Base-by-base conservation (phyloP, 495 filamentous ascomycete species). In the Letharia lupina region DNA sequence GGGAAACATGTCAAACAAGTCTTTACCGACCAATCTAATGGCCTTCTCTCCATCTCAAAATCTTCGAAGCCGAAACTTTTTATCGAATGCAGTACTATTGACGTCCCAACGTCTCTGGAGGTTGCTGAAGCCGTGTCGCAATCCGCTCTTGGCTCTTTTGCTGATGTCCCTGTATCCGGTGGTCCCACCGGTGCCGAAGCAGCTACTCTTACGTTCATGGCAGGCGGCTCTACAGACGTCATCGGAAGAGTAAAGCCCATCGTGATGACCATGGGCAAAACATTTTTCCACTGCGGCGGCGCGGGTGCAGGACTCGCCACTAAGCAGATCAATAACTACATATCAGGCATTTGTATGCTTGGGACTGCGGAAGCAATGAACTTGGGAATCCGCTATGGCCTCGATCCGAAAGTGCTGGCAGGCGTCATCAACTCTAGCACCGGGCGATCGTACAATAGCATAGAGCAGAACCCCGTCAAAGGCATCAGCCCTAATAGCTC, bases 1-100 rank as follows among this genome's bases (percentile, higher is more conserved):
- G 60, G 39, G 18, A 61, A 18, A 23, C 60, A 61, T 61, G 60
- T 61, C 37, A 61, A 61, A 42, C 39, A 61, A 12, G n/a, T 61
- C 15, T 61, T 61, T 16, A 40, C 44, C 39, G 44, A 61, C 37
- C 40, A 28, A 5, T 15, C 23, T 40, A 61, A n/a, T 12, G 60
- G 60, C 10, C 44, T 61, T 18, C 60, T 61, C 44, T 40, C 60
- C 60, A 42, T 31, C 28, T 31, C 40, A 42, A 20, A n/a, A n/a
- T 23, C 40, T 16, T 16, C 40, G 23, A 33, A 61, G n/a, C 40
- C 40, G 40, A 61, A 28, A n/a, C 60, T 61, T 15, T 45, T 61
- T 23, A 40, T 61, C n/a, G 60, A 61, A 35, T 31, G 40, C 10
- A 61, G 60, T 61, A 61, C 60, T 5, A 61, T 61, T 2, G 60